Evolutionary conservation across 2,329 filamentous ascomycete genomes (phyloP), one percentile per base, ranked within the genome.

Genomic region (Tolypocladium guangdongense): DNA sequence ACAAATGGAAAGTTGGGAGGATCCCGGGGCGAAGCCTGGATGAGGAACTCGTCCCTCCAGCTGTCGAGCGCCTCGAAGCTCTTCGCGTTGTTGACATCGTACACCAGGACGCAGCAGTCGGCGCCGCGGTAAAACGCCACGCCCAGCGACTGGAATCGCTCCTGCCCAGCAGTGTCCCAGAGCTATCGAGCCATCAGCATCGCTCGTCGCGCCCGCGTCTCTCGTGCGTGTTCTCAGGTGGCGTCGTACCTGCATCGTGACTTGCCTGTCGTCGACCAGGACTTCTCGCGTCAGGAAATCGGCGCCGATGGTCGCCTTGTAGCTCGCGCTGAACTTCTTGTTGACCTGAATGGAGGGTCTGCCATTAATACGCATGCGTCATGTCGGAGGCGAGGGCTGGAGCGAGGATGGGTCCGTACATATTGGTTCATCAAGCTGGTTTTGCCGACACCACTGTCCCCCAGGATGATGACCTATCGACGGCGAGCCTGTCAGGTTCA

Each of bases 351-450:
- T 10, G 3, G 22, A 6, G 20, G 39, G 52, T 5, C 51, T n/a
- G 27, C 12, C 35, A 16, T 27, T 48, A 53, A 62, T 62, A 46
- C 53, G 56, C 38, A 50, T 39, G 24, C n/a, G 18, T 37, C 2
- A 37, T 20, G 39, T 16, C n/a, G 32, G 49, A 47, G 45, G 50
- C n/a, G 52, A 39, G 50, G 49, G 33, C 36, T 24, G 50, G 37
- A 41, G 46, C 43, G 47, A 55, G 53, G 55, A 52, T 52, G 35
- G 57, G 49, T 54, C 64, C 88, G 71, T 84, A 97, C 93, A 88
- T 97, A 99, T 97, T 99, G 93, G 77, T 99, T 99, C 93, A 99
- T 99, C 82, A 99, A 84, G 74, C 90, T 96, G 57, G 93, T 99
- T 82, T 99, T 99, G 71, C 93, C 93, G 58, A 99, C 93, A 75